phyloP scores from a whole-genome alignment of 2,329 filamentous ascomycete genomes.

The Colletotrichum chrysophilum region DNA sequence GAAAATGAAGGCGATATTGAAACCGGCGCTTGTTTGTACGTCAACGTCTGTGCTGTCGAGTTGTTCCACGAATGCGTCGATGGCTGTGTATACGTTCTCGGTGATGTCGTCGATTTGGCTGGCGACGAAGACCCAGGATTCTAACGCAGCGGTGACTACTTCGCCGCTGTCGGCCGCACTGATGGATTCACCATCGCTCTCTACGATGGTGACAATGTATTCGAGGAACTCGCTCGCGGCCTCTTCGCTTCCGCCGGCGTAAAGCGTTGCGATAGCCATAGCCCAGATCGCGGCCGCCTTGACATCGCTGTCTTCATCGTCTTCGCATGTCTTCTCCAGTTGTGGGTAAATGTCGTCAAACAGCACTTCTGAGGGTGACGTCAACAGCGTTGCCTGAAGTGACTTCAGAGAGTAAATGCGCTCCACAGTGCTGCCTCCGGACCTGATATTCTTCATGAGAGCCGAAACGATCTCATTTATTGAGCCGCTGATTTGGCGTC shows the following conservation, averaged over 20 bases:
- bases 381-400: slow-evolving; percentile 73
- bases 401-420: slow-evolving; percentile 74
- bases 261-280: slow-evolving; percentile 74
- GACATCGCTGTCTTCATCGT: slow-evolving; percentile 67
- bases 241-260: slow-evolving; percentile 74
- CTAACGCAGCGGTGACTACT: slow-evolving; percentile 76
- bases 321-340: slow-evolving; percentile 68
- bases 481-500: slow-evolving; percentile 63
- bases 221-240: slow-evolving; percentile 75
- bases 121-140: slow-evolving; percentile 81
- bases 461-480: slow-evolving; percentile 67
- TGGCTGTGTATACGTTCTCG: slow-evolving; percentile 70
- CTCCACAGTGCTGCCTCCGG: slow-evolving; percentile 72
- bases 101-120: slow-evolving; percentile 79
- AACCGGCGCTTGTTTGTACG: slow-evolving; percentile 79
- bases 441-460: slow-evolving; percentile 73
- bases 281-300: slow-evolving; percentile 78
- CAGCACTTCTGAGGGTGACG: slow-evolving; percentile 66
- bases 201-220: slow-evolving; percentile 77
- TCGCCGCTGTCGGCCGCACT: slow-evolving; percentile 73
- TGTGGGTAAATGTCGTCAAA: slow-evolving; percentile 66
- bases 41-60: slow-evolving; percentile 75
- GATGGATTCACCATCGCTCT: slow-evolving; percentile 77
- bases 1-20: slow-evolving; percentile 83
- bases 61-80: slow-evolving; percentile 85